phyloP scores from a whole-genome alignment of 148 eudicot genomes.

The Oxyria digyna region DNA sequence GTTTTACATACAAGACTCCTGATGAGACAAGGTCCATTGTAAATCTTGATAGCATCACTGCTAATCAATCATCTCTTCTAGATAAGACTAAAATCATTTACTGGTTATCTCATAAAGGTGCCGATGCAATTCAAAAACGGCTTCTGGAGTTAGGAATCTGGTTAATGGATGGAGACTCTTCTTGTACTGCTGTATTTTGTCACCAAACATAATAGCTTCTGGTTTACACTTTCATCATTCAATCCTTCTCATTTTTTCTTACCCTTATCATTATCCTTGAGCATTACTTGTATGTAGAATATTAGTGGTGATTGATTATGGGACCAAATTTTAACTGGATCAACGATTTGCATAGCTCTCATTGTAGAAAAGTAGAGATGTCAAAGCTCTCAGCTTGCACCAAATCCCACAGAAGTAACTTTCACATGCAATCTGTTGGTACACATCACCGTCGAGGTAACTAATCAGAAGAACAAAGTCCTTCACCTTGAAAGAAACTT shows the following conservation, averaged over 20 bases:
- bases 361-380: no score
- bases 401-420: no score
- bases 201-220: constrained; percentile 36
- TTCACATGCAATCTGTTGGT: no score
- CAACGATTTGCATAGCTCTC: no score
- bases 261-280: background rate
- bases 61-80: constrained; percentile 21
- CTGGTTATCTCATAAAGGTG: constrained; percentile 45
- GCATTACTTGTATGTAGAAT: background rate
- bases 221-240: background rate
- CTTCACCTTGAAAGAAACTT: no score
- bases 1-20: constrained; percentile 19
- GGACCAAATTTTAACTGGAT: background rate
- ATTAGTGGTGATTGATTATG: background rate
- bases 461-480: no score
- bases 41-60: constrained; percentile 18
- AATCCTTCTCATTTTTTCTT: background rate
- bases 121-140: constrained; percentile 25
- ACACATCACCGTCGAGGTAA: no score
- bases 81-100: constrained; percentile 30
- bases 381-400: no score
- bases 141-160: constrained; percentile 52
- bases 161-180: constrained; percentile 52
- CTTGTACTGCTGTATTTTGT: constrained; percentile 75
- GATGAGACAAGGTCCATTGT: constrained; percentile 32